Conservation (phyloP, 2,329 filamentous ascomycete genomes). For the Trichoderma sp. region DNA sequence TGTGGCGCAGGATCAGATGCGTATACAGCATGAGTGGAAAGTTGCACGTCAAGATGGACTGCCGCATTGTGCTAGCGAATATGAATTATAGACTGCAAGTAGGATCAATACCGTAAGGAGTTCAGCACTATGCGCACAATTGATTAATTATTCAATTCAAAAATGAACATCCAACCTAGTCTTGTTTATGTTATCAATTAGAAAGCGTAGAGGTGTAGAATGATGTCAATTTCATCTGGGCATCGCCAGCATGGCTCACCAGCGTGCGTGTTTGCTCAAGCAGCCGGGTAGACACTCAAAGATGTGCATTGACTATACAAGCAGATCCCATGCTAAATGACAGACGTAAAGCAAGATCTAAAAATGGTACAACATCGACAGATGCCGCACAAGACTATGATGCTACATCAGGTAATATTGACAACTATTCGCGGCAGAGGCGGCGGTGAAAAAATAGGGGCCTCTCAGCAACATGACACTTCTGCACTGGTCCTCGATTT, state of each 20-base stretch:
- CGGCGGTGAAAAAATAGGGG: constrained; percentile 5
- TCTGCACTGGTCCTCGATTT: not conserved
- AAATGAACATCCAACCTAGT: too few species aligned
- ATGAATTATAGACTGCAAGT: not conserved
- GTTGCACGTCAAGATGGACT: not conserved
- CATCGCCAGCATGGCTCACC: not conserved
- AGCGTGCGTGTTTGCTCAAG: not conserved
- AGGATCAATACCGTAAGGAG: not conserved
- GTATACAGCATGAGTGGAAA: not conserved
- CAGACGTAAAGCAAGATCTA: not conserved
- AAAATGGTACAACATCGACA: not conserved
- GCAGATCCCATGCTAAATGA: not conserved
- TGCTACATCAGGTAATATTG: not conserved
- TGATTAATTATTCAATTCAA: not conserved
- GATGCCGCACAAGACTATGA: not conserved
- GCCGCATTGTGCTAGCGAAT: not conserved
- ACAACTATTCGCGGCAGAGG: not conserved
- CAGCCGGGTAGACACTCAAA: not conserved
- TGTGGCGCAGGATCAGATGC: not conserved
- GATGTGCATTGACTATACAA: not conserved
- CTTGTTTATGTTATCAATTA: too few species aligned
- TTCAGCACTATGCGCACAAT: not conserved
- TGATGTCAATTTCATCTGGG: not conserved
- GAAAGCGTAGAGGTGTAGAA: not conserved
- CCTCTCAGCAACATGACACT: not conserved